phyloP scores from a whole-genome alignment of 176 grass and related monocot species.

The Carex cristatella region DNA sequence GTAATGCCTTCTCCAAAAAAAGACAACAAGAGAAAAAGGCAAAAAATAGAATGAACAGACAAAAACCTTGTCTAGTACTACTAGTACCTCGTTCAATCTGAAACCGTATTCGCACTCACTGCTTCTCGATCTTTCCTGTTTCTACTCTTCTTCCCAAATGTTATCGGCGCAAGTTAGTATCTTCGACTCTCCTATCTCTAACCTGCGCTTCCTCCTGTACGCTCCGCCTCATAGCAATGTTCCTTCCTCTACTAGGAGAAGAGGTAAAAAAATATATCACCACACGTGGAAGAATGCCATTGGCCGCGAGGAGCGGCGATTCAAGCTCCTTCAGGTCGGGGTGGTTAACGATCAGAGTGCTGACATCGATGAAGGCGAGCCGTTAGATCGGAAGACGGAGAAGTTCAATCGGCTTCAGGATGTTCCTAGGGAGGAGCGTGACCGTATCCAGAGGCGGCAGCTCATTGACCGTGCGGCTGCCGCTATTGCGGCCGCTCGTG shows the following conservation, averaged over 20 bases:
- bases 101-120: background rate
- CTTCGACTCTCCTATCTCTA: conserved; percentile 2
- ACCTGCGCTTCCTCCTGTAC: background rate
- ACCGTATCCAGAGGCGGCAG: conserved; percentile 66
- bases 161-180: background rate
- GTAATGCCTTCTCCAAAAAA: background rate
- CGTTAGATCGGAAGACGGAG: conserved; percentile 37
- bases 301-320: conserved; percentile 43
- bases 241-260: background rate
- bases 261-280: conserved; percentile 38
- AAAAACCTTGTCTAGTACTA: background rate
- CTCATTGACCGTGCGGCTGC: conserved; percentile 93
- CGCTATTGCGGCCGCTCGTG: conserved; percentile 63
- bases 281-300: conserved; percentile 65
- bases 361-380: background rate
- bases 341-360: conserved; percentile 5
- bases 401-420: conserved; percentile 67
- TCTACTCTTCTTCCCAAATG: background rate
- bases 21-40: background rate
- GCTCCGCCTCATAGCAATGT: background rate
- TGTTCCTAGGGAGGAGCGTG: conserved; percentile 73
- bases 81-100: background rate
- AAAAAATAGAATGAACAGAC: background rate
- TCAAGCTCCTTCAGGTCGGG: conserved; percentile 16
- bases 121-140: conserved; percentile 5